Conservation (phyloP, 164 flowering plant genomes). For the Macadamia tetraphylla region DNA sequence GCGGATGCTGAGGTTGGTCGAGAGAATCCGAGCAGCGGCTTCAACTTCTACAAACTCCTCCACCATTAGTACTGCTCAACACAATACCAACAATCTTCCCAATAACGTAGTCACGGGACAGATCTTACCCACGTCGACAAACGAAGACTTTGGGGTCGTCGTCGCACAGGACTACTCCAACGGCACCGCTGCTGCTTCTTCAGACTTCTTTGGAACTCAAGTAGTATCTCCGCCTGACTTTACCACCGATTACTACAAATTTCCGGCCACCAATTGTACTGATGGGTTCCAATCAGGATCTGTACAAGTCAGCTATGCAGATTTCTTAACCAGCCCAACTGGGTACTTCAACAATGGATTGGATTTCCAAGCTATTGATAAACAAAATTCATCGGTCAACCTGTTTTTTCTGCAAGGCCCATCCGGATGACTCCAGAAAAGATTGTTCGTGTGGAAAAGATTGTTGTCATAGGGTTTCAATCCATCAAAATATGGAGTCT, state of each 20-base stretch:
- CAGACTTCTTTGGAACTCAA: slow-evolving; percentile 20
- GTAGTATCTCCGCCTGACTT: slow-evolving; percentile 36
- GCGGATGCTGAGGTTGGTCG: slow-evolving; percentile 71
- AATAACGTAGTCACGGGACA: not conserved
- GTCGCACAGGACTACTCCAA: too few species aligned
- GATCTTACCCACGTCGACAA: too few species aligned
- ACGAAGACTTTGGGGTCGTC: too few species aligned
- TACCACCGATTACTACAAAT: slow-evolving; percentile 27
- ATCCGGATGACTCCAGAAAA: too few species aligned
- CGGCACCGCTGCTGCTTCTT: too few species aligned
- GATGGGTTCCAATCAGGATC: slow-evolving; percentile 19
- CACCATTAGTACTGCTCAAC: slow-evolving; percentile 9
- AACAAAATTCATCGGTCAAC: not conserved
- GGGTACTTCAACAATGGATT: too few species aligned
- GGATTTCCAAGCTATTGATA: not conserved
- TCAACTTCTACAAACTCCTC: slow-evolving; percentile 17
- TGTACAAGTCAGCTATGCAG: too few species aligned
- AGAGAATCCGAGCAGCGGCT: slow-evolving; percentile 63
- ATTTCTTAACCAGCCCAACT: too few species aligned
- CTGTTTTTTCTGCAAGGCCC: too few species aligned
- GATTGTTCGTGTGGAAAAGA: slow-evolving; percentile 12
- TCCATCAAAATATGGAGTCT: too few species aligned
- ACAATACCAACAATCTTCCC: slow-evolving; percentile 1
- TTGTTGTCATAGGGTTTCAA: slow-evolving; percentile 22
- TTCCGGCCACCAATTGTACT: slow-evolving; percentile 20